Base-by-base conservation (phyloP, 257 asterid species). In the Primulina tabacum region DNA sequence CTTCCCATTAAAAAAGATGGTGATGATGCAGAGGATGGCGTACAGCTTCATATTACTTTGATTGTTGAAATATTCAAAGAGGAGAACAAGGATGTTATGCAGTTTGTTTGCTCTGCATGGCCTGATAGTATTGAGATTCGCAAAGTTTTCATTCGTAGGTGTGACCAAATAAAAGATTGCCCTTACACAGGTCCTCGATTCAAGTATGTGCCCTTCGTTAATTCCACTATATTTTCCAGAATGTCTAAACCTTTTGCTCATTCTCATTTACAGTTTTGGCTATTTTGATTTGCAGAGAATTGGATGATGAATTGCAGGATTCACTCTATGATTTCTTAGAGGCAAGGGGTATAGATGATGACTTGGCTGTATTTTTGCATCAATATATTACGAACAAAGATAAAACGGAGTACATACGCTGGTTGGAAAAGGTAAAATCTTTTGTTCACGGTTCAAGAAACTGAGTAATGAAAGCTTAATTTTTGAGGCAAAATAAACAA, bases 241-340 rank as follows among this genome's bases (percentile, higher is more conserved):
- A 12, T 47, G 14, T 47, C 7, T 14, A 1, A 14, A 47, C 14
- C 55, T 47, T 47, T 14, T 14, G n/a, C 55, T 0, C 18, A 3
- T 47, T 4, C 7, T 18, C 55, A 47, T 14, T 47, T 47, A 12
- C 55, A 12, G 18, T 47, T 47, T 14, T 14, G 18, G 18, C 18
- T 47, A 47, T 47, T 47, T 47, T 60, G 63, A 43, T 78, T 43
- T 79, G 75, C 88, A 91, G 98, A 83, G 99, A 89, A 75, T 58
- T 89, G 82, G 95, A 88, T 52, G 96, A 91, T 74, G 85, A 82
- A 28, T 80, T 94, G 75, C 98, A 88, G 78, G 76, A 83, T 68
- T 82, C 86, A 14, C 92, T 94, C 56, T 91, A 91, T 65, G 90
- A 85, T 64, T 94, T 81, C 87, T 80, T 91, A 59, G 96, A 89